Evolutionary conservation across 768 basidiomycete genomes (phyloP), one percentile per base, ranked within the genome.

Genomic region (Grammothele lineata): DNA sequence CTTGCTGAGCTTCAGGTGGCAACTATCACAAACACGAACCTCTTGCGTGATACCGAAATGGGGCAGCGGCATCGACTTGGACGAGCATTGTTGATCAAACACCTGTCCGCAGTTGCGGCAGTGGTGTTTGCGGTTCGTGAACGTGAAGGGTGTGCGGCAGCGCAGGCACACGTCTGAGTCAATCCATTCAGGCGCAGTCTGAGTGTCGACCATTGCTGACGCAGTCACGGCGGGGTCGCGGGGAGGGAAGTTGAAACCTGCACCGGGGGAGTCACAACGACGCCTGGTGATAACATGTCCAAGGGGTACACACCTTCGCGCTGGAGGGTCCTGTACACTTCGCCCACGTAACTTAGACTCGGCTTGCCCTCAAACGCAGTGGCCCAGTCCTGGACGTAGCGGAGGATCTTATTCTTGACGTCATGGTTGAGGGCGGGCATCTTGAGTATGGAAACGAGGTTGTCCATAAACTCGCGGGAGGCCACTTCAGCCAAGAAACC

Each of bases 61-160:
- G 4, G 96, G 95, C 19, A 98, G 74, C 0, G 91, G 72, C 66
- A 91, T 80, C 2, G 76, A 70, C 66, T 92, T 88, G 26, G 87
- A 84, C 0, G 92, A 94, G 64, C 96, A 99, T 34, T 81, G 76
- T 45, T 94, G 92, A 67, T 97, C 95, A 61, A 96, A 98, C 12
- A 98, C 92, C 62, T 87, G 85, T 7, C 96, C 96, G 67, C 96
- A 99, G 64, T 97, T 97, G 12, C 96, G 82, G 63, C 96, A 99
- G 60, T 99, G 96, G 59, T 99, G 96, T 63, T 97, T 97, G 41
- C 96, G 80, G 62, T 98, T 98, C 24, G 93, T 96, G 63, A 97
- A 93, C 0, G 84, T 80, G 66, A 99, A 99, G 0, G 90, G 64
- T 0, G 87, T 84, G 15, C 96, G 80, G 65, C 96, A 99, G 17